A percentile compares a stretch with the other conserved stretches of the same genome.
These are phyloP conservation scores for Turnera subulata DNA, from an alignment of 345 rosid genomes.

Conservation along the genomic window DNA sequence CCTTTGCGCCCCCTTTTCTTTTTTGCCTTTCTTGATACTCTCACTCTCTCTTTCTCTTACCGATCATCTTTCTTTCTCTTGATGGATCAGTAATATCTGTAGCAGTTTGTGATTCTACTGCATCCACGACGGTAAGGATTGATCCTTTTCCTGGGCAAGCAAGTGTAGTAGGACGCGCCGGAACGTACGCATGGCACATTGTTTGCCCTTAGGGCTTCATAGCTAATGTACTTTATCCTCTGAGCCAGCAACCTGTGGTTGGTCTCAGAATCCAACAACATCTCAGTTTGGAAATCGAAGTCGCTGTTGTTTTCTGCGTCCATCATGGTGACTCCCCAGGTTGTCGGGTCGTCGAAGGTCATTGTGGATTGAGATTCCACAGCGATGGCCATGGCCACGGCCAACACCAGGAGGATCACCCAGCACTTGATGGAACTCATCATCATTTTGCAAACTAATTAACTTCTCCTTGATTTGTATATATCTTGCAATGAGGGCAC, in stretches of 20 bases:
- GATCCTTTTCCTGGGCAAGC: background rate
- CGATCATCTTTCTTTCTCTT: background rate
- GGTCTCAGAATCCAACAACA: slow-evolving; percentile 36
- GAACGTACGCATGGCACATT: slow-evolving; percentile 19
- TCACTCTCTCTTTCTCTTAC: too few relatives aligned
- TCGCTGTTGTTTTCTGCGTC: background rate
- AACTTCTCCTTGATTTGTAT: too few relatives aligned
- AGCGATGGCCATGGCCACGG: slow-evolving; percentile 23
- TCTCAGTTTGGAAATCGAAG: slow-evolving; percentile 17
- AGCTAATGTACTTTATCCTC: slow-evolving; percentile 16
- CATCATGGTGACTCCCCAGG: background rate
- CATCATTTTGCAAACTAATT: too few relatives aligned
- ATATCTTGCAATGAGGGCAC: too few relatives aligned
- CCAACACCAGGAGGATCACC: slow-evolving; percentile 31
- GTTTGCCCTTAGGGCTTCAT: slow-evolving; percentile 8
- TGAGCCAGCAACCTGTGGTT: slow-evolving; percentile 25
- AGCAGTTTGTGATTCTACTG: slow-evolving; percentile 21
- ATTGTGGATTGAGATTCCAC: slow-evolving; percentile 20
- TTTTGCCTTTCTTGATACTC: too few relatives aligned
- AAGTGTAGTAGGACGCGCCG: slow-evolving; percentile 26
- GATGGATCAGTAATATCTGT: slow-evolving; percentile 7
- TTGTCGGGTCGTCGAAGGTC: background rate
- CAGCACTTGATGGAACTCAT: slow-evolving; percentile 36
- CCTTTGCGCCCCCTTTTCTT: too few relatives aligned
- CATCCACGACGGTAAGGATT: slow-evolving; percentile 36